Evolutionary conservation across 2,329 filamentous ascomycete genomes (phyloP).

Genomic region (Botrytis medusae): DNA sequence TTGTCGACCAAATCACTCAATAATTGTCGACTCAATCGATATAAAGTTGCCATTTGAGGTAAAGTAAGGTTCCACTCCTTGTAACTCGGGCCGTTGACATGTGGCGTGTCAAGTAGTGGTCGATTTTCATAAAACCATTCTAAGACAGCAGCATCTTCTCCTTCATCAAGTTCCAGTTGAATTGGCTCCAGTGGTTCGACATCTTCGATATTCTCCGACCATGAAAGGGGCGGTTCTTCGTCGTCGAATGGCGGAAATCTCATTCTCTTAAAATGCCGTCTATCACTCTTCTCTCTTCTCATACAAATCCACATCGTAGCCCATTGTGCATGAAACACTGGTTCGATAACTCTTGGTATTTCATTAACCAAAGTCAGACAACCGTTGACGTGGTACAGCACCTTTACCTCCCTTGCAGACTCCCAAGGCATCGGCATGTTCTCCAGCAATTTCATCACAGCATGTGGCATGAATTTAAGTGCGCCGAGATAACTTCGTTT

Average conservation of each 20-base stretch:
- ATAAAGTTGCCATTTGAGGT: slow-evolving; percentile 93
- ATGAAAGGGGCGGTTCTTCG: slow-evolving; percentile 94
- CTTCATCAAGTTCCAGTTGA: slow-evolving; percentile 95
- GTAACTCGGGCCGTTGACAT: slow-evolving; percentile 96
- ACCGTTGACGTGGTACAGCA: slow-evolving; percentile 96
- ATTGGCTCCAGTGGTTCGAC: slow-evolving; percentile 97
- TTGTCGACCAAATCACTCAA: slow-evolving; percentile 90
- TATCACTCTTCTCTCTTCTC: slow-evolving; percentile 95
- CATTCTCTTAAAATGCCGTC: slow-evolving; percentile 97
- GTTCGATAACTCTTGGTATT: slow-evolving; percentile 92
- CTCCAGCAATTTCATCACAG: slow-evolving; percentile 92
- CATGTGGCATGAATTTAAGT: slow-evolving; percentile 98
- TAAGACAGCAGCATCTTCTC: slow-evolving; percentile 84
- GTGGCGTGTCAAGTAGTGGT: slow-evolving; percentile 83
- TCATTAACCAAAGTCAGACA: slow-evolving; percentile 97
- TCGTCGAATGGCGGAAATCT: slow-evolving; percentile 98
- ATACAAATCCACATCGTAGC: slow-evolving; percentile 99
- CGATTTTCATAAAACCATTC: slow-evolving; percentile 98
- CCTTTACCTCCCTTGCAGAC: slow-evolving; percentile 92
- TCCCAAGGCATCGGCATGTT: slow-evolving; percentile 99
- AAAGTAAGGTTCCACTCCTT: slow-evolving; percentile 91
- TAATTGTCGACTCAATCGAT: slow-evolving; percentile 86
- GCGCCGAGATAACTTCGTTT: slow-evolving; percentile 97
- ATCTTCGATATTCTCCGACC: slow-evolving; percentile 98
- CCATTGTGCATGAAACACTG: slow-evolving; percentile 98